Conservation (phyloP, 2,329 filamentous ascomycete genomes). For the Alternaria consortialis region DNA sequence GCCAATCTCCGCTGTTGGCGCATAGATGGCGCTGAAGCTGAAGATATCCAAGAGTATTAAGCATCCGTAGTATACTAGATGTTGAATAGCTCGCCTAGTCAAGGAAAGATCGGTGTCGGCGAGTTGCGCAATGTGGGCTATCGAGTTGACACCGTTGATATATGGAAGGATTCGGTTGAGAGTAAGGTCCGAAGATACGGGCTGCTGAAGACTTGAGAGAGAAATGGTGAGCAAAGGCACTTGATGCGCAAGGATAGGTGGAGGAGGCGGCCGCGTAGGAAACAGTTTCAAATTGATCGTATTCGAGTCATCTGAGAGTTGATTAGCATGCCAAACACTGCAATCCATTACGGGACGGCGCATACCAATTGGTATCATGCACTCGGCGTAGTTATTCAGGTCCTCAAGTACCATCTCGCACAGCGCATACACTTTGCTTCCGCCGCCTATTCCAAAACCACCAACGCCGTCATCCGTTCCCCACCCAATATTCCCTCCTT, state of each 20-base stretch:
- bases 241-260: slow-evolving; percentile 84
- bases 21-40: slow-evolving; percentile 92
- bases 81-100: slow-evolving; percentile 84
- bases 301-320: slow-evolving; percentile 78
- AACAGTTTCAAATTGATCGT: slow-evolving; percentile 97
- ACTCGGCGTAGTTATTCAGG: slow-evolving; percentile 95
- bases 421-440: slow-evolving; percentile 68
- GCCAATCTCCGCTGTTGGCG: slow-evolving; percentile 78
- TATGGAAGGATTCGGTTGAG: slow-evolving; percentile 81
- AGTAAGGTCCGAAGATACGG: slow-evolving; percentile 75
- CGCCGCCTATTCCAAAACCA: slow-evolving; percentile 45
- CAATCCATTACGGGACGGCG: slow-evolving; percentile 18
- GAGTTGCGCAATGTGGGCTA: slow-evolving; percentile 83
- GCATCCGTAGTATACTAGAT: slow-evolving; percentile 92
- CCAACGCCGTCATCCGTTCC: slow-evolving; percentile 13
- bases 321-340: not conserved
- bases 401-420: slow-evolving; percentile 92
- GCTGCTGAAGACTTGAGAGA: slow-evolving; percentile 45
- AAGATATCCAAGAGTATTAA: slow-evolving; percentile 92
- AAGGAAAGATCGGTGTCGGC: slow-evolving; percentile 89
- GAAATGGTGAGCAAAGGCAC: slow-evolving; percentile 79
- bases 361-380: slow-evolving; percentile 94
- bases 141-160: slow-evolving; percentile 90
- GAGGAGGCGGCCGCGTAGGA: slow-evolving; percentile 79
- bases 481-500: slow-evolving; percentile 21